Conservation (phyloP, 2,329 filamentous ascomycete species). For the Stachybotrys echinatus region DNA sequence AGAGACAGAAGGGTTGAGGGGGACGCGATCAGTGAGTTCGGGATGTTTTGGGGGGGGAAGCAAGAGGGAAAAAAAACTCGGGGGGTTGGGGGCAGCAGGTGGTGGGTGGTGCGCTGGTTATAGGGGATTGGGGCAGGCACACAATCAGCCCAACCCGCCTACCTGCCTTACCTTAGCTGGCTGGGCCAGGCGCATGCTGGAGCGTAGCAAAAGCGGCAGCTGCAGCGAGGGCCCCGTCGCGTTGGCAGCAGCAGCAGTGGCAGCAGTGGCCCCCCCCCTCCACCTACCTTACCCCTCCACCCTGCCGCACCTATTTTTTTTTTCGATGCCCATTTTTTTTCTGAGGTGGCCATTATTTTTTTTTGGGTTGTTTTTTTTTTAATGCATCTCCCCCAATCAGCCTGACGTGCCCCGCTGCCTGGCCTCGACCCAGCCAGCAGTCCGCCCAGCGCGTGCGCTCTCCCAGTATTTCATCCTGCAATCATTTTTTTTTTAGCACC, state of each 20-base stretch:
- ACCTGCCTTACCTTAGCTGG: no score
- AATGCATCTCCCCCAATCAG: not conserved
- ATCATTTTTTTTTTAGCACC: not conserved
- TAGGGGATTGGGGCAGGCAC: conserved; percentile 15
- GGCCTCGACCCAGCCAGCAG: not conserved
- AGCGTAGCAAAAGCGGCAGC: conserved; percentile 1
- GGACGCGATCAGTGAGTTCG: not conserved
- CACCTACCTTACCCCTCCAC: not conserved
- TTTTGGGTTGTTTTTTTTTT: conserved; percentile 1
- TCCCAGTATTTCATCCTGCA: not conserved
- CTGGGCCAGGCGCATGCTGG: no score
- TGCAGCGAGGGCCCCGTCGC: not conserved
- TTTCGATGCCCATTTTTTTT: conserved; percentile 2
- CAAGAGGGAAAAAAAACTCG: conserved; percentile 20
- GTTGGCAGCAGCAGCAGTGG: conserved; percentile 1
- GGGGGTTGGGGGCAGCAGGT: conserved; percentile 18
- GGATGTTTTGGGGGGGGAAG: conserved; percentile 22
- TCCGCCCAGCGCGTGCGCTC: not conserved
- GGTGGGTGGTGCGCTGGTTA: conserved; percentile 29
- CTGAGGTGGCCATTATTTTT: not conserved
- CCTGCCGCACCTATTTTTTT: conserved; percentile 2
- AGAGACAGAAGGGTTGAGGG: not conserved
- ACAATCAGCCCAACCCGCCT: conserved; percentile 24
- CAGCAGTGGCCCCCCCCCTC: no score
- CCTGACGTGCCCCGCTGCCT: not conserved